Base-by-base conservation (phyloP, 371 early-diverging fungal genomes). In the Vairimorpha necatrix region DNA sequence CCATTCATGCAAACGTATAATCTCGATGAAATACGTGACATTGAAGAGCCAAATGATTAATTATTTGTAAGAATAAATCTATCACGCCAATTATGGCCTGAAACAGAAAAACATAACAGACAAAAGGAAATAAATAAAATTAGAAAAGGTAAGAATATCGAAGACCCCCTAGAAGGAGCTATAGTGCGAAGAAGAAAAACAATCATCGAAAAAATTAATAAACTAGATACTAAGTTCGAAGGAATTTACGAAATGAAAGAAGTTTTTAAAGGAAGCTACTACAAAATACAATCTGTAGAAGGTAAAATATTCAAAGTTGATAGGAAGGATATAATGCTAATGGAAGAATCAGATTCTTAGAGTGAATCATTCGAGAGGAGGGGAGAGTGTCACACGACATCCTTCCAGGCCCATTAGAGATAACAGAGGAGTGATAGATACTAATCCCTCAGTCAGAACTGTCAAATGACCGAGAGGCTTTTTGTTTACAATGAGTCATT, bases 291-390 rank as follows among this genome's bases (percentile, higher is more conserved):
- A 16, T 9, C 7, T 16, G 42, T 42, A 16, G 42, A 42, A 42
- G 42, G 42, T 9, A 42, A 42, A 42, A 42, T 7, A 16, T 42
- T 42, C 16, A 9, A 9, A 42, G 42, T 42, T 9, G 16, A 42
- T 42, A n/a, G 42, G 16, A 42, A 42, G 16, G 42, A 42, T 72
- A 62, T 62, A n/a, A 20, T 54, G 2, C 60, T 60, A 22, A 60
- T 26, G 13, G 72, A 72, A 42, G 42, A 16, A 42, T 42, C 42
- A 42, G 42, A 42, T 42, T 16, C 42, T 9, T 16, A 42, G 42
- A 42, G 42, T 42, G 42, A 16, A 42, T 16, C 16, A 16, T 42
- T 42, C 16, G 7, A 42, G 16, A 42, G 42, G 16, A 16, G 42
- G 42, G 42, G 42, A n/a, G n/a, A n/a, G n/a, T n/a, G n/a, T n/a